Percentiles rank a stretch among this genome's conserved stretches.
Evolutionary conservation across 805 yeast species (phyloP).

Genomic region (Debaryomyces castellii): DNA sequence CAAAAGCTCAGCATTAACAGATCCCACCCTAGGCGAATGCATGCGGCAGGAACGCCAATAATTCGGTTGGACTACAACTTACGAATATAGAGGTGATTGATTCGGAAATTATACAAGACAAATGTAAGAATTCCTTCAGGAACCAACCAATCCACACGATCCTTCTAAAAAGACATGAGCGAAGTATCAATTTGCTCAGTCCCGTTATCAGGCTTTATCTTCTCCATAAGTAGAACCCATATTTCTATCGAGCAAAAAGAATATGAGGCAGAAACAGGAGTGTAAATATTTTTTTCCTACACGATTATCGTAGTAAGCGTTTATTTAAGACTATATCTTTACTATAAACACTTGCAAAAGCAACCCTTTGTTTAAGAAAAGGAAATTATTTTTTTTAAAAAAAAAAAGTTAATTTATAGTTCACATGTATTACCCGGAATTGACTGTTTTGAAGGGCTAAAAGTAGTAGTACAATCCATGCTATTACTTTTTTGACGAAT

Average conservation of each 20-base stretch:
- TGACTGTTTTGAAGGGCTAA: not conserved
- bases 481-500: too few relatives aligned
- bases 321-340: not conserved
- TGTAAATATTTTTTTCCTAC: conserved; percentile 4
- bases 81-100: conserved; percentile 17
- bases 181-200: conserved; percentile 49
- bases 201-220: conserved; percentile 50
- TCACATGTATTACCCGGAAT: not conserved
- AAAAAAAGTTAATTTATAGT: not conserved
- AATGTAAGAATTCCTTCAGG: not conserved
- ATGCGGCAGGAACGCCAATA: too few relatives aligned
- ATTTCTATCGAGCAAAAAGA: conserved; percentile 46
- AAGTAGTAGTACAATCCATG: too few relatives aligned
- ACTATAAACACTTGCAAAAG: too few relatives aligned
- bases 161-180: conserved; percentile 37
- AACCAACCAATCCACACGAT: conserved; percentile 43
- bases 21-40: too few relatives aligned
- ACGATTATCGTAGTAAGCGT: not conserved
- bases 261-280: conserved; percentile 69
- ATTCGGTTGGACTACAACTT: not conserved
- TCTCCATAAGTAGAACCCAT: conserved; percentile 65
- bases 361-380: too few relatives aligned
- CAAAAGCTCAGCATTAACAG: too few relatives aligned
- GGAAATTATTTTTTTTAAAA: not conserved
- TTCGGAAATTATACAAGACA: conserved; percentile 6